Evolutionary conservation across 768 basidiomycete genomes (phyloP).

Genomic region (Mycena pura): DNA sequence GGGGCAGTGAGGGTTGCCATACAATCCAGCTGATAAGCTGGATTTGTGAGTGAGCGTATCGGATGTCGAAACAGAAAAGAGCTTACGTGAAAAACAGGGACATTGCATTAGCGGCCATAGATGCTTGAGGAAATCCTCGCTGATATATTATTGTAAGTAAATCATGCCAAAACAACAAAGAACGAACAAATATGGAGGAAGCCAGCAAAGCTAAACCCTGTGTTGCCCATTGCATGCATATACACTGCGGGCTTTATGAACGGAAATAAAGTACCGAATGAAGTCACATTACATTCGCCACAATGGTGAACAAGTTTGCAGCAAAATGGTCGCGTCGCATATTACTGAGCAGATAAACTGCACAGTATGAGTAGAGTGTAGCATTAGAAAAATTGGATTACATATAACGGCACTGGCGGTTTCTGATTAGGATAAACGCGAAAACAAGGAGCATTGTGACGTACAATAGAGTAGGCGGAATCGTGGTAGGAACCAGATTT

Average conservation of each 20-base stretch:
- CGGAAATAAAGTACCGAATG: not conserved
- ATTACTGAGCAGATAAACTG: constrained; percentile 26
- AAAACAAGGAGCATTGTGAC: not conserved
- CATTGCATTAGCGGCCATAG: constrained; percentile 37
- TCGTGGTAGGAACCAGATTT: constrained; percentile 44
- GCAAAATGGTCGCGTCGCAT: constrained; percentile 43
- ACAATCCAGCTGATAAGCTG: constrained; percentile 26
- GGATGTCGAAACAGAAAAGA: not conserved
- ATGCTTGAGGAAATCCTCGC: constrained; percentile 40
- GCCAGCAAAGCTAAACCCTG: constrained; percentile 36
- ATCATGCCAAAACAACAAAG: not conserved
- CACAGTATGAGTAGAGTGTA: not conserved
- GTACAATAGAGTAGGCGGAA: constrained; percentile 34
- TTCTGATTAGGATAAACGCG: not conserved
- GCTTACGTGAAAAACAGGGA: constrained; percentile 25
- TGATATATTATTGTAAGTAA: constrained; percentile 3
- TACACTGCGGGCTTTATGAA: constrained; percentile 12
- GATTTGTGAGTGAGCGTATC: not conserved
- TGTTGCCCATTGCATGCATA: constrained; percentile 31
- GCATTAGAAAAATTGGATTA: not conserved
- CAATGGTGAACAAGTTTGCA: constrained; percentile 39
- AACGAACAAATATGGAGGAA: constrained; percentile 31
- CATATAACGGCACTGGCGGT: constrained; percentile 19
- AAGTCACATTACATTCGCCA: constrained; percentile 36
- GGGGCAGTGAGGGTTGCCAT: not conserved